These are phyloP conservation scores for Casuarina equisetifolia DNA, from an alignment of 306 rosid genomes.

Conservation along the genomic window DNA sequence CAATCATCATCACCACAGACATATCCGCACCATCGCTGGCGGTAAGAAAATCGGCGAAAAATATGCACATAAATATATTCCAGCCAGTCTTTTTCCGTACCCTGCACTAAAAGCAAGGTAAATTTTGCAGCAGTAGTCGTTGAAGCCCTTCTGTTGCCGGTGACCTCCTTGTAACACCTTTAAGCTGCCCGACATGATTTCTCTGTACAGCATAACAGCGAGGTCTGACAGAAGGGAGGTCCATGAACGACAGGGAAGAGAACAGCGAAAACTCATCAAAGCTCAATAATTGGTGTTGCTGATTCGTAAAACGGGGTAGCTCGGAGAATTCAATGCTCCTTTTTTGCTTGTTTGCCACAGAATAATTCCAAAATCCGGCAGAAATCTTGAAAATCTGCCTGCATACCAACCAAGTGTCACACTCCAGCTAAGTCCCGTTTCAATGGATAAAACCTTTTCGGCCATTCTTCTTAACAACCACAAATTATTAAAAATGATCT, in stretches of 20 bases:
- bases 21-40: background rate
- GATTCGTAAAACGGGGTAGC: background rate
- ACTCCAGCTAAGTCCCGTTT: background rate
- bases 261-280: background rate
- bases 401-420: background rate
- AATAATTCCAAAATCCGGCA: background rate
- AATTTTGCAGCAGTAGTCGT: conserved; percentile 6
- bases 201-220: too few species aligned
- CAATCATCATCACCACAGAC: background rate
- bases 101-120: conserved; percentile 35
- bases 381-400: background rate
- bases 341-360: too few species aligned
- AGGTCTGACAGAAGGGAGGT: background rate
- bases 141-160: background rate
- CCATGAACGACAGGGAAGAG: too few species aligned
- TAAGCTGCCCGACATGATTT: background rate
- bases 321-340: background rate
- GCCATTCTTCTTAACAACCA: background rate
- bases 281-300: background rate
- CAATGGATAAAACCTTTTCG: too few species aligned
- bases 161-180: conserved; percentile 22
- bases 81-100: background rate
- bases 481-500: background rate
- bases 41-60: background rate
- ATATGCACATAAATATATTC: background rate